Evolutionary conservation across 2,329 filamentous ascomycete species (phyloP), one percentile per base, ranked within the genome.

Genomic region (Calonectria ilicicola): DNA sequence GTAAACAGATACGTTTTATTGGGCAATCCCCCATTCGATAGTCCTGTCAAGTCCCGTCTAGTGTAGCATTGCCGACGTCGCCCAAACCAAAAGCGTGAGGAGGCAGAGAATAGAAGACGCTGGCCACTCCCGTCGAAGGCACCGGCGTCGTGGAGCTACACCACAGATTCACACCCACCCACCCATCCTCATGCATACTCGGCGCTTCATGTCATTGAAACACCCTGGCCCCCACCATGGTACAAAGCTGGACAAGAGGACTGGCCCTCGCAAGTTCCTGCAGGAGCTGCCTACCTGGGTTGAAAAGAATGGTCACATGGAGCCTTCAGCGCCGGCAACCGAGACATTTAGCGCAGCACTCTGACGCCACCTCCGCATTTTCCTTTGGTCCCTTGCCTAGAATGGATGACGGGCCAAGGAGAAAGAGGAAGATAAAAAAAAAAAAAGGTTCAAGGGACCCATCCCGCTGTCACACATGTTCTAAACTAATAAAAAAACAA

Each of bases 351-450:
- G 67, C 63, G 72, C 56, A 51, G 29, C 47, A 73, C 51, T 26
- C 44, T 65, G 63, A 72, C 72, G 72, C 72, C 72, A 74, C 72
- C 68, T 74, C 72, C 72, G 69, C 72, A 73, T 70, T 71, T 64
- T 65, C 65, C 47, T 27, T 21, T 51, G 29, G 29, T 42, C 29
- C 42, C 42, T 32, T 47, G 62, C 26, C 67, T 46, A 14, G 29
- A 35, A 56, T 32, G 29, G 51, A n/a, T 21, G 23, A 38, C n/a
- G 21, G 51, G 29, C 29, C 51, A 56, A 56, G 51, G 51, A 56
- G 29, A 56, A 5, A 32, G 29, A 56, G n/a, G 35, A 38, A 53
- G 60, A 49, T 35, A 17, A 62, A 51, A 38, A 56, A 56, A 32
- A 69, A 60, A 46, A 17, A 67, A 62, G 27, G 44, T 53, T 27